Percentiles rank a stretch among this genome's conserved stretches.
These are phyloP conservation scores for Curvularia sp. DNA, from an alignment of 2,329 filamentous ascomycete species.

Conservation along the genomic window DNA sequence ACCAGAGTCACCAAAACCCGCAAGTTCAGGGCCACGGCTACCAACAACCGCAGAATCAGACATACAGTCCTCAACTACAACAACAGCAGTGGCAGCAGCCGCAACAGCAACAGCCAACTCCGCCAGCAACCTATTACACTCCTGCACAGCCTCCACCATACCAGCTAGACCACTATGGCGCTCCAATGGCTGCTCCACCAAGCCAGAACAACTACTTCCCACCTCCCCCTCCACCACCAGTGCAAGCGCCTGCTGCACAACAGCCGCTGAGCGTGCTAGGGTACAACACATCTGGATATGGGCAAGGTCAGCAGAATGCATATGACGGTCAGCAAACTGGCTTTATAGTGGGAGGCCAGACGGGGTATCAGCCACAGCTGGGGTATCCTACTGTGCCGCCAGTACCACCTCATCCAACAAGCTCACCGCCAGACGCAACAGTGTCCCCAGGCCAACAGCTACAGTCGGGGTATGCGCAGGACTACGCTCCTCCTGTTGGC, in stretches of 20 bases:
- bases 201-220: conserved; percentile 41
- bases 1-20: conserved; percentile 39
- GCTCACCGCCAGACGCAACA: neutral
- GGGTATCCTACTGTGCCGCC: neutral
- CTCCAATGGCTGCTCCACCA: conserved; percentile 28
- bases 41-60: conserved; percentile 27
- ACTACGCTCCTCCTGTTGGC: neutral
- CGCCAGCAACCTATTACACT: conserved; percentile 24
- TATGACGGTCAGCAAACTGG: neutral
- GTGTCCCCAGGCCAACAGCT: neutral
- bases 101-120: conserved; percentile 24
- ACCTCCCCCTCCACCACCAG: conserved; percentile 11
- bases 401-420: neutral
- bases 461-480: neutral
- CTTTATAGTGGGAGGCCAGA: neutral
- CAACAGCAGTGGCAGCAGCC: conserved; percentile 24
- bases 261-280: neutral
- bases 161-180: conserved; percentile 32
- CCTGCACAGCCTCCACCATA: neutral
- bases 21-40: conserved; percentile 27
- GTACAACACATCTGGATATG: conserved; percentile 17
- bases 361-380: neutral
- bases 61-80: conserved; percentile 28
- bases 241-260: conserved; percentile 20
- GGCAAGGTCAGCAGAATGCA: conserved; percentile 12